Conservation (phyloP, 139 green algal genomes). For the Micromonas pusilla region DNA sequence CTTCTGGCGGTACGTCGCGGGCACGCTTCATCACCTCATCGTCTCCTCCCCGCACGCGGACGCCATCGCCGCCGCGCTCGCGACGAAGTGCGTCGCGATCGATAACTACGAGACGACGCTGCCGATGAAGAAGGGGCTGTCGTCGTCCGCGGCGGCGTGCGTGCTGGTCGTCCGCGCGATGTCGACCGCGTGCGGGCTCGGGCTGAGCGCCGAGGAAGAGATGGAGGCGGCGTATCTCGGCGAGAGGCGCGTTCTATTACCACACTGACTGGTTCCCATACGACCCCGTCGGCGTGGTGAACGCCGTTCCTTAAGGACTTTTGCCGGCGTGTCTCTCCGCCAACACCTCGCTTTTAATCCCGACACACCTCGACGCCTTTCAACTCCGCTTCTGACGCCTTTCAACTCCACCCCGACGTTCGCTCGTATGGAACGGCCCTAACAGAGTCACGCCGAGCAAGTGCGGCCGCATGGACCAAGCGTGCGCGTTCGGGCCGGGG, state of each 20-base stretch:
- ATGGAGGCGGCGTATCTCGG: constrained; percentile 64
- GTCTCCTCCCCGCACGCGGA: constrained; percentile 23
- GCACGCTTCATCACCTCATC: constrained; percentile 51
- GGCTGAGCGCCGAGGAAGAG: constrained; percentile 51
- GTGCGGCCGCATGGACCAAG: constrained; percentile 62
- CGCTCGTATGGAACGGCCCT: no score
- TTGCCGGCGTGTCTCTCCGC: no score
- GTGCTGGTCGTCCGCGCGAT: constrained; percentile 60
- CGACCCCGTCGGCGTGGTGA: no score
- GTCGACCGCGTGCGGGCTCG: constrained; percentile 47
- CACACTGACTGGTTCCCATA: no score
- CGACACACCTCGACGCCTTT: no score
- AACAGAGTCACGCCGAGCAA: constrained; percentile 55
- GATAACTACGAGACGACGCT: constrained; percentile 60
- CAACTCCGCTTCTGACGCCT: no score
- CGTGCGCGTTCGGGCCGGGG: constrained; percentile 50
- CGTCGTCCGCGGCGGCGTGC: constrained; percentile 60
- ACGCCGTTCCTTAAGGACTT: no score
- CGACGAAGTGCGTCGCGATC: constrained; percentile 45
- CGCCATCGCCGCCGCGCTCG: no score
- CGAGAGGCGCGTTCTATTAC: no score
- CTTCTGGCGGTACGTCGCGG: constrained; percentile 61
- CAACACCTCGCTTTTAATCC: no score
- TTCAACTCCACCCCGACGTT: no score
- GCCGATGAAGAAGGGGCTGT: constrained; percentile 61